Base-by-base conservation (phyloP, 1,284 basidiomycete genomes). In the Sanghuangporus weigelae region DNA sequence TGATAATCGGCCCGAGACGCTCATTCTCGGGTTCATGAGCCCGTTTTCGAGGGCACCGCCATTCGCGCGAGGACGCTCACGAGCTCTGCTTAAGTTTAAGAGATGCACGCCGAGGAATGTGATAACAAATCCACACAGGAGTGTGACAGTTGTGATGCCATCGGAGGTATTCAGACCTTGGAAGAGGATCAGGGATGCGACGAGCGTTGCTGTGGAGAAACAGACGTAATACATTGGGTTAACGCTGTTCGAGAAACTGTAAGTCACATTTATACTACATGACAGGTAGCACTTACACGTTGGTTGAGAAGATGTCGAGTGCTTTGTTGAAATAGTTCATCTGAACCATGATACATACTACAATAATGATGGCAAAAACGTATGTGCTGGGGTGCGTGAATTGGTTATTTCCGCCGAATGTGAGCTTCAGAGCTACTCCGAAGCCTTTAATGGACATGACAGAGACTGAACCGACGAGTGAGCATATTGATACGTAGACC, bases 311-410 rank as follows among this genome's bases (percentile, higher is more conserved):
- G 1, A 90, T 93, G 73, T 98, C 96, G 60, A 99, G 83, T 0
- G 96, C 97, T 74, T 98, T 98, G 82, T 98, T 99, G 79, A 98
- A 98, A 80, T 97, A 99, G 78, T 98, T 96, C 93, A 97, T 96
- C 77, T 98, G 96, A 1, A 97, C 86, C 59, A 97, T 73, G 71
- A 99, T 98, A 77, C 95, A 98, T 2, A 87, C 78, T 1, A 84
- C 84, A 3, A 96, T 91, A 39, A 94, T 86, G 59, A 94, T 81
- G 49, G 87, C 93, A 71, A 99, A 98, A 54, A 98, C 85, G 74
- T 98, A 99, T 11, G 97, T 99, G 73, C 92, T 95, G 38, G 92
- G 87, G 73, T 96, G 93, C 1, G 90, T 89, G 73, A 99, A 92
- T 76, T 99, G 96, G 77, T 99, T 99, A 74, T 93, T 94, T 57